Conservation (phyloP, 2,329 filamentous ascomycete species). For the Ceratocystis alfenasii region DNA sequence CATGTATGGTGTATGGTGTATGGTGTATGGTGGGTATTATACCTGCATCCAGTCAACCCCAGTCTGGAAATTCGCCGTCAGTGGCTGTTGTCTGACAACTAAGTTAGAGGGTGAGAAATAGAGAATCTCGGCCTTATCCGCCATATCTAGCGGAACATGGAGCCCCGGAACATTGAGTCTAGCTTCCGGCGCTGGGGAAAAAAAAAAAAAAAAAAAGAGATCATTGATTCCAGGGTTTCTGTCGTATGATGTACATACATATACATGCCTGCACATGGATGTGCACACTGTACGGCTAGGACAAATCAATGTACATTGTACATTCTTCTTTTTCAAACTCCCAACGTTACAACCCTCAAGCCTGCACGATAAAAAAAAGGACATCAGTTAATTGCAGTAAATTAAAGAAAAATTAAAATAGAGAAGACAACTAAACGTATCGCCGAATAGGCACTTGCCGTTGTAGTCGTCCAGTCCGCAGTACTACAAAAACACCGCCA, state of each 20-base stretch:
- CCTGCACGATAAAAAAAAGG: neutral
- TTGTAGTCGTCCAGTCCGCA: neutral
- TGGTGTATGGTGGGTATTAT: neutral
- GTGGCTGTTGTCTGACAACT: neutral
- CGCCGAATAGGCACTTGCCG: neutral
- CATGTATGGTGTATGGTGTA: no score
- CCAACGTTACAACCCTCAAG: neutral
- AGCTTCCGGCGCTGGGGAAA: neutral
- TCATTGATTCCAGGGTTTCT: neutral
- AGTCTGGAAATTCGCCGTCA: neutral
- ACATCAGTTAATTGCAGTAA: neutral
- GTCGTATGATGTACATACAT: slow-evolving; percentile 4
- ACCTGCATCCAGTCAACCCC: neutral
- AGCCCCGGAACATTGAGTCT: neutral
- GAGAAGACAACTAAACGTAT: neutral
- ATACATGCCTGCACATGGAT: neutral
- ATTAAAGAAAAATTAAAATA: neutral
- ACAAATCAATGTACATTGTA: neutral
- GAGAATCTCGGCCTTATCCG: slow-evolving; percentile 4
- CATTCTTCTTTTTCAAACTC: neutral
- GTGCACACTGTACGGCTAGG: neutral
- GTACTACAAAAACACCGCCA: slow-evolving; percentile 7
- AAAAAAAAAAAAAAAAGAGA: neutral
- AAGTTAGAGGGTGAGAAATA: neutral
- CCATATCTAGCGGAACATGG: neutral